Percentiles rank a stretch among this genome's conserved stretches.
Conservation (phyloP, 768 basidiomycete genomes). For the Chalciporus piperatus region DNA sequence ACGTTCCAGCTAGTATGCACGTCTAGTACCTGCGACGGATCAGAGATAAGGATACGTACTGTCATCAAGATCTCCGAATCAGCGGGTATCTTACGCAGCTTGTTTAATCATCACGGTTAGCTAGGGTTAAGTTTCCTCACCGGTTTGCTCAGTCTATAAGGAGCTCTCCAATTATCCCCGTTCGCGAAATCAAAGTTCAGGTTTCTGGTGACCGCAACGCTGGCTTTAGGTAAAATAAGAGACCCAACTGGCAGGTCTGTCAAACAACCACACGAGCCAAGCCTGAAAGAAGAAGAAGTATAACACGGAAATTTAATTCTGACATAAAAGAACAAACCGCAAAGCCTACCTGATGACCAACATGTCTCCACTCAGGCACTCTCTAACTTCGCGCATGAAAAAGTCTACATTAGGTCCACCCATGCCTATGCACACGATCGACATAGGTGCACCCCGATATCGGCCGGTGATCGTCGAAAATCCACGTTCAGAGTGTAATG, state of each 20-base stretch:
- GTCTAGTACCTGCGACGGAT: slow-evolving; percentile 4
- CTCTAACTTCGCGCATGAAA: slow-evolving; percentile 77
- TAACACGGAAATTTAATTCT: not conserved
- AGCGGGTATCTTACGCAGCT: slow-evolving; percentile 47
- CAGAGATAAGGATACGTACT: slow-evolving; percentile 35
- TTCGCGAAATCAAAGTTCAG: slow-evolving; percentile 71
- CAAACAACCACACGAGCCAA: slow-evolving; percentile 81
- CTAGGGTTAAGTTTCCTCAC: slow-evolving; percentile 34
- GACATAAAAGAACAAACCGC: not conserved
- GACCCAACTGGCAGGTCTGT: slow-evolving; percentile 70
- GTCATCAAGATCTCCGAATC: slow-evolving; percentile 50
- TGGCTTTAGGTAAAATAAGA: slow-evolving; percentile 66
- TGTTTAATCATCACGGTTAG: not conserved
- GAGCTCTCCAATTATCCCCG: slow-evolving; percentile 35
- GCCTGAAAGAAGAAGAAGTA: slow-evolving; percentile 36
- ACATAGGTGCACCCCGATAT: slow-evolving; percentile 61
- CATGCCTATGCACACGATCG: slow-evolving; percentile 82
- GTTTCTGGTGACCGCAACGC: slow-evolving; percentile 69
- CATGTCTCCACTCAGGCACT: slow-evolving; percentile 64
- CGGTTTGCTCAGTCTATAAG: slow-evolving; percentile 68
- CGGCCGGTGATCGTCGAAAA: slow-evolving; percentile 72
- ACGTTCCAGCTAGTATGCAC: slow-evolving; percentile 41
- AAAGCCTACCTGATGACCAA: slow-evolving; percentile 44
- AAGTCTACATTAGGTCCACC: slow-evolving; percentile 82
- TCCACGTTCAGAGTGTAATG: slow-evolving; percentile 67